Evolutionary conservation across 768 basidiomycete genomes (phyloP), one percentile per base, ranked within the genome.

Genomic region (Boletellus sp.): DNA sequence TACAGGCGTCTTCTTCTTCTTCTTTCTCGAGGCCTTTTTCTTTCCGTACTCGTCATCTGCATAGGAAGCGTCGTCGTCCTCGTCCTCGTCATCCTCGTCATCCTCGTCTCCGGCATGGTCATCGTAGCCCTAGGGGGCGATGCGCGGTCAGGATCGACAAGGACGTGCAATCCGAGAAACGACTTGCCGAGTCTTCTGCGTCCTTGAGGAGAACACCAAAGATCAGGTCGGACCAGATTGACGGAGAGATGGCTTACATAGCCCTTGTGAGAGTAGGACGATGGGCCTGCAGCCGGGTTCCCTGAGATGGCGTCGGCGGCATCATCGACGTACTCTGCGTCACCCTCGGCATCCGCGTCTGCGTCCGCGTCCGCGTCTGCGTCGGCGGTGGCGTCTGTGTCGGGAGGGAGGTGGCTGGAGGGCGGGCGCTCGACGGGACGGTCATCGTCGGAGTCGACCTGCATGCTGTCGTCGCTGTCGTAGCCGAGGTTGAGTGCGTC

Each of bases 41-140:
- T 79, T 82, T 32, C 75, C 80, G 63, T 85, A 86, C 63, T 85
- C 83, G 61, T 85, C 83, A 61, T 88, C 86, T 41, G 79, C 87
- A 63, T 89, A 90, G 45, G 87, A 85, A 54, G 78, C 84, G 61
- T 90, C 87, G 51, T 83, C 84, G 17, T 84, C 85, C 61, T 89
- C 87, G 39, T 84, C 84, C 17, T 83, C 78, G 38, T 73, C 72
- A 11, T 73, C 77, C 1, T 28, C 28, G 8, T 28, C 28, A 28
- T 80, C 74, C 5, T 81, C 81, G 46, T 84, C 78, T 40, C 77
- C 72, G 13, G 48, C 61, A 39, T 66, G 70, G 53, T 71, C 76
- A 38, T 82, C 83, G 54, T 87, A 84, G 26, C 76, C 84, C 68
- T 81, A 76, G 68, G 53, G 73, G 77, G 51, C 70, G 77, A 79